A percentile compares a stretch with the other conserved stretches of the same genome.
Evolutionary conservation across 768 basidiomycete genomes (phyloP).

Genomic region (Kwoniella bestiolae): DNA sequence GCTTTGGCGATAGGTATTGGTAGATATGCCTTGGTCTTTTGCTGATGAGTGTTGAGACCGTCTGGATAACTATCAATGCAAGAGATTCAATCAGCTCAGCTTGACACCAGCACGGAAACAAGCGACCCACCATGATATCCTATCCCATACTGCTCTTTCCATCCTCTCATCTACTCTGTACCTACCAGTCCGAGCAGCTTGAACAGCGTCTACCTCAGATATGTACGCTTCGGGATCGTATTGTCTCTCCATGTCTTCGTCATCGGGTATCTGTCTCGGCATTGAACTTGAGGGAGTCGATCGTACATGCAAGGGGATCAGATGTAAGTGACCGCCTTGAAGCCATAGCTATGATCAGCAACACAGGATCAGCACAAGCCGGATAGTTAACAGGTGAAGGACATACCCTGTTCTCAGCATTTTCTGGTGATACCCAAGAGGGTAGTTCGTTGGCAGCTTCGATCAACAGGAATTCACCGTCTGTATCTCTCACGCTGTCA

Average conservation of each 20-base stretch:
- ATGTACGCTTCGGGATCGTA: conserved; percentile 47
- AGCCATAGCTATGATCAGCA: conserved; percentile 69
- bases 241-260: conserved; percentile 34
- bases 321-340: conserved; percentile 76
- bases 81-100: not conserved
- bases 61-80: conserved; percentile 68
- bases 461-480: conserved; percentile 94
- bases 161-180: conserved; percentile 69
- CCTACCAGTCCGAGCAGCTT: conserved; percentile 54
- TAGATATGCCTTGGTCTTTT: conserved; percentile 76
- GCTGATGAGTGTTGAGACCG: conserved; percentile 68
- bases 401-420: conserved; percentile 86
- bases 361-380: not conserved
- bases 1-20: conserved; percentile 79
- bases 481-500: conserved; percentile 80
- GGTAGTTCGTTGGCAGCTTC: conserved; percentile 92
- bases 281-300: conserved; percentile 65
- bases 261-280: conserved; percentile 24
- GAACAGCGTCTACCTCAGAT: conserved; percentile 42
- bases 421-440: conserved; percentile 86
- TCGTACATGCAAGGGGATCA: conserved; percentile 77
- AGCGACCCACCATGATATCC: conserved; percentile 67
- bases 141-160: conserved; percentile 70
- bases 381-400: not conserved
- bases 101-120: not conserved